Conservation (phyloP, 2,329 filamentous ascomycete species). For the Aspergillus versicolor region DNA sequence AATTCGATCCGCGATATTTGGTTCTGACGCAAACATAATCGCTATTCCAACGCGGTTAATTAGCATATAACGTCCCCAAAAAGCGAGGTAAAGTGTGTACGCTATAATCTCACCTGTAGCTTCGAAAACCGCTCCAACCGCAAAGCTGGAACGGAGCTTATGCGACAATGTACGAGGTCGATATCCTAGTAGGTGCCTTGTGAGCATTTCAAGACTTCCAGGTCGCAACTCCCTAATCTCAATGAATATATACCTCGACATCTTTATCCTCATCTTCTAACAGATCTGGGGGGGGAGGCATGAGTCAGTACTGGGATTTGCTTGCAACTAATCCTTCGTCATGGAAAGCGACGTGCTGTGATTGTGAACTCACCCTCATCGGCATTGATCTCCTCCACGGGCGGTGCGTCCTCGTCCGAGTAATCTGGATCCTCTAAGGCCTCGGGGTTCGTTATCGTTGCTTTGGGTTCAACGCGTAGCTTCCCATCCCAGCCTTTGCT, state of each 20-base stretch:
- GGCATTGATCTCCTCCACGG: constrained; percentile 72
- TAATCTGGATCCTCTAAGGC: constrained; percentile 82
- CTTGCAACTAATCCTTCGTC: neutral
- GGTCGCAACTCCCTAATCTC: neutral
- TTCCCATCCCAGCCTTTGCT: constrained; percentile 50
- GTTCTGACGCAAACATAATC: constrained; percentile 91
- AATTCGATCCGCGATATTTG: constrained; percentile 78
- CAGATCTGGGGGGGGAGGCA: constrained; percentile 47
- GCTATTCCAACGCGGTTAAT: constrained; percentile 34
- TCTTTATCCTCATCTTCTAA: constrained; percentile 58
- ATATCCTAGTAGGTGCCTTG: constrained; percentile 61
- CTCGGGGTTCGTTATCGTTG: constrained; percentile 72
- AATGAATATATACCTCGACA: constrained; percentile 44
- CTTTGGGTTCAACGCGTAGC: constrained; percentile 62
- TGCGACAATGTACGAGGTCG: constrained; percentile 82
- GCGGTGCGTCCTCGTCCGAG: constrained; percentile 67
- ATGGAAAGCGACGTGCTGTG: neutral
- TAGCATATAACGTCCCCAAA: neutral
- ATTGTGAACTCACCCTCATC: constrained; percentile 65
- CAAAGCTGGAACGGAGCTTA: constrained; percentile 74
- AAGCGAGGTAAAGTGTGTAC: neutral
- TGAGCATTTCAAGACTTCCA: constrained; percentile 11
- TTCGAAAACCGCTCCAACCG: constrained; percentile 80
- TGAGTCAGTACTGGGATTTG: neutral
- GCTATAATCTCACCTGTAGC: constrained; percentile 51